Percentiles rank a stretch among this genome's conserved stretches.
phyloP scores from a whole-genome alignment of 305 asterid genomes.

The Fraxinus greggii region DNA sequence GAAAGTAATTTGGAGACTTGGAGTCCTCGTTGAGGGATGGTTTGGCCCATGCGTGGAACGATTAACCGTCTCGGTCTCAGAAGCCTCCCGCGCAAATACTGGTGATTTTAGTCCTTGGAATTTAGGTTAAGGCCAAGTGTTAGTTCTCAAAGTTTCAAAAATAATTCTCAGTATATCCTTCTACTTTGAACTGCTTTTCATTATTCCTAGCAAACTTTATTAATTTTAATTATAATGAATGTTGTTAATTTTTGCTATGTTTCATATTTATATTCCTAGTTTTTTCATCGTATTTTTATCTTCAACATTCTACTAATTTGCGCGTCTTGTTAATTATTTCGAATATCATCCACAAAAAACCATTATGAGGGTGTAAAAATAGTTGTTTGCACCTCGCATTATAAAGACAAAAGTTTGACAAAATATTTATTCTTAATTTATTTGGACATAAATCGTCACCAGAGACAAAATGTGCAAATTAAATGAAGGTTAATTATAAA shows the following conservation, averaged over 20 bases:
- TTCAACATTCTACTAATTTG: background rate
- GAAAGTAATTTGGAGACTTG: background rate
- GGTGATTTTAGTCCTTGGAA: slow-evolving; percentile 1
- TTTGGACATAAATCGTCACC: background rate
- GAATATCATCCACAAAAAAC: background rate
- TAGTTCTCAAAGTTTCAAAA: background rate
- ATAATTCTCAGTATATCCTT: background rate
- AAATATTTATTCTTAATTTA: background rate
- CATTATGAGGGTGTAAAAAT: background rate
- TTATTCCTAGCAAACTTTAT: background rate
- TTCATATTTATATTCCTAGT: background rate
- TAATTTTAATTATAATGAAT: background rate
- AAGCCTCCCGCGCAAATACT: slow-evolving; percentile 29
- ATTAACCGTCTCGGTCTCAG: slow-evolving; percentile 1
- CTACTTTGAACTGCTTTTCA: background rate
- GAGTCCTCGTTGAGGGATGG: background rate
- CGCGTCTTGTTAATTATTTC: background rate
- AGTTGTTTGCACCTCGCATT: background rate
- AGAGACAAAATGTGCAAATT: background rate
- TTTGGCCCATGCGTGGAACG: background rate
- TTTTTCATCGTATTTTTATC: background rate
- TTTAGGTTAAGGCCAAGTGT: background rate
- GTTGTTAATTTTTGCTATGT: background rate
- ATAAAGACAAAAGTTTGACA: background rate
- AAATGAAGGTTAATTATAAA: background rate